These are phyloP conservation scores for Psilocybe tampanensis DNA, from an alignment of 768 basidiomycete genomes.

Conservation along the genomic window DNA sequence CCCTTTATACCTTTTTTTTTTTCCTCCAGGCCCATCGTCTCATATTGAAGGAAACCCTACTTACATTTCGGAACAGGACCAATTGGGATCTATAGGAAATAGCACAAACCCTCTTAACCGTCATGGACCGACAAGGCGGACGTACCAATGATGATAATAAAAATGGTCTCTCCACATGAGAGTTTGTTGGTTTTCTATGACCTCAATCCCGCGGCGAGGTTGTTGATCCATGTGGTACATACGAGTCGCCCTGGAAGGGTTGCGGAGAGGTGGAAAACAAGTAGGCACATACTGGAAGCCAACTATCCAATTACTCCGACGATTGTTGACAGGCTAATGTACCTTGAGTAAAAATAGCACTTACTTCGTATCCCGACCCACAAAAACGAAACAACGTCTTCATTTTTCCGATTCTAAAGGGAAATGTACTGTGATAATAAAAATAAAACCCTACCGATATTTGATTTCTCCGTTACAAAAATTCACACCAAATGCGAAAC, in stretches of 20 bases:
- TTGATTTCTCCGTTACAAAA: too few species aligned
- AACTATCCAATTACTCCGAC: too few species aligned
- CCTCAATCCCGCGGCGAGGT: not conserved
- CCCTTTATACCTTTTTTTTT: slow-evolving; percentile 2
- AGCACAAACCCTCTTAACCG: not conserved
- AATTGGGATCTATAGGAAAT: not conserved
- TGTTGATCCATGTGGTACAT: not conserved
- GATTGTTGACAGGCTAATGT: not conserved
- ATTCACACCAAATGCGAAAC: too few species aligned
- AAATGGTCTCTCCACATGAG: not conserved
- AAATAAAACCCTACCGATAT: too few species aligned
- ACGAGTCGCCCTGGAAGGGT: not conserved
- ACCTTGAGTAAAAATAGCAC: not conserved
- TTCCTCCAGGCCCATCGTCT: too few species aligned
- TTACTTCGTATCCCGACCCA: too few species aligned
- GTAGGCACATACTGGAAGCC: not conserved
- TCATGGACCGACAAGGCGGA: not conserved
- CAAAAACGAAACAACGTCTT: too few species aligned
- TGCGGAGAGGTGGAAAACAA: not conserved
- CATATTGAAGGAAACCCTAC: too few species aligned
- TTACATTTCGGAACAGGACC: not conserved
- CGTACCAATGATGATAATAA: not conserved
- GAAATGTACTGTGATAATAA: not conserved
- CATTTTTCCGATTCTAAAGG: not conserved
- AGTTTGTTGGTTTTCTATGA: not conserved